Percentiles rank a stretch among this genome's conserved stretches.
Conservation (phyloP, 768 basidiomycete species). For the Kwoniella dendrophila region DNA sequence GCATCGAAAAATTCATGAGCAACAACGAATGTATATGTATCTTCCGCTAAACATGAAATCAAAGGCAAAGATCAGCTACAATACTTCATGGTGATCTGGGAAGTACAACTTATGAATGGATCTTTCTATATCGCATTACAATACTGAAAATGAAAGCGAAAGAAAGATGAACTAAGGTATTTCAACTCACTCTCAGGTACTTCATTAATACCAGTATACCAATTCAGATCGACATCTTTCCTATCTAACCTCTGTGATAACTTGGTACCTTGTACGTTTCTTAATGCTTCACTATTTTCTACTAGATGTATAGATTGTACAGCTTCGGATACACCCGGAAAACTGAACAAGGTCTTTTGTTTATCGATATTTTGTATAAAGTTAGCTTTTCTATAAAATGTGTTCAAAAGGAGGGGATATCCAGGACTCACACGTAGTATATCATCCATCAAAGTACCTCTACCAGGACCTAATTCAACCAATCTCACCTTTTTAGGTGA, state of each 20-base stretch:
- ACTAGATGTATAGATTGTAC: conserved; percentile 69
- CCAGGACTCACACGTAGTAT: conserved; percentile 69
- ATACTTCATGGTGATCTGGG: neutral
- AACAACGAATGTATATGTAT: conserved; percentile 75
- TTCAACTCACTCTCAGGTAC: conserved; percentile 59
- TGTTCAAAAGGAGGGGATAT: too few relatives aligned
- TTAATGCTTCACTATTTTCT: conserved; percentile 75
- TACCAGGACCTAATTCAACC: conserved; percentile 90
- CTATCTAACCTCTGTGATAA: conserved; percentile 54
- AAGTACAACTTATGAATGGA: too few relatives aligned
- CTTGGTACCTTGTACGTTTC: conserved; percentile 64
- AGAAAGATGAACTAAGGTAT: neutral
- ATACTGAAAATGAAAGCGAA: neutral
- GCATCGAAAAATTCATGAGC: conserved; percentile 99
- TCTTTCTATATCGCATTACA: too few relatives aligned
- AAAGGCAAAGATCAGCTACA: neutral
- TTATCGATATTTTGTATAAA: neutral
- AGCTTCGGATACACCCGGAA: conserved; percentile 42
- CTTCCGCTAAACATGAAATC: conserved; percentile 33
- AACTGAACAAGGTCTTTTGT: conserved; percentile 44
- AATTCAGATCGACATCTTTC: conserved; percentile 59
- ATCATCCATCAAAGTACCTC: conserved; percentile 89
- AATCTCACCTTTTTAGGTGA: conserved; percentile 64
- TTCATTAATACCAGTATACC: conserved; percentile 75
- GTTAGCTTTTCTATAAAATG: too few relatives aligned